Conservation (phyloP, 495 filamentous ascomycete species). For the Gamarada debralockiae region DNA sequence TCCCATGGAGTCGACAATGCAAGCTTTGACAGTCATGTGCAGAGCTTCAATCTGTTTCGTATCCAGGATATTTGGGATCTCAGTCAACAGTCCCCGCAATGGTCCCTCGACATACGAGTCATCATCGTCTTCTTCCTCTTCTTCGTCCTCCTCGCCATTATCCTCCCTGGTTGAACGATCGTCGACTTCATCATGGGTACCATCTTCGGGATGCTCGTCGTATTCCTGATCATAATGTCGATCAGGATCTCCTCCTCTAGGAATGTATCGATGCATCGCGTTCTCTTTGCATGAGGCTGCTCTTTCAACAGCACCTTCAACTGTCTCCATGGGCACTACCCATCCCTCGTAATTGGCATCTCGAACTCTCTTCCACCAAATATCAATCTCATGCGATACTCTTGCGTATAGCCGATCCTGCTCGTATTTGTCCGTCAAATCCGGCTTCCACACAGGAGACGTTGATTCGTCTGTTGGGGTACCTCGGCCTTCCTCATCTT, state of each 20-base stretch:
- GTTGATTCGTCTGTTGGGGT: slow-evolving; percentile 14
- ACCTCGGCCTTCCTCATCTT: neutral
- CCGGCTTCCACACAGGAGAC: slow-evolving; percentile 23
- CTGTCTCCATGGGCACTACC: slow-evolving; percentile 46
- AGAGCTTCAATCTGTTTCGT: slow-evolving; percentile 91
- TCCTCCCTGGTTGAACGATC: slow-evolving; percentile 46
- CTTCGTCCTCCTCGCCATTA: slow-evolving; percentile 57
- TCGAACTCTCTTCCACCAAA: slow-evolving; percentile 51
- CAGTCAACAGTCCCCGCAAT: slow-evolving; percentile 81
- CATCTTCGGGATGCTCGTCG: slow-evolving; percentile 30
- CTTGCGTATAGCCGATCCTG: slow-evolving; percentile 48
- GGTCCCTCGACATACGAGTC: slow-evolving; percentile 78
- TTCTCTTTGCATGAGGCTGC: slow-evolving; percentile 45
- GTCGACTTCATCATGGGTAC: slow-evolving; percentile 56
- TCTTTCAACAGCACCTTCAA: slow-evolving; percentile 45
- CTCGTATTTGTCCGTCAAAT: slow-evolving; percentile 36
- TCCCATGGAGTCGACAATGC: slow-evolving; percentile 69
- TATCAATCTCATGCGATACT: slow-evolving; percentile 53
- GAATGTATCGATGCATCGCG: slow-evolving; percentile 40
- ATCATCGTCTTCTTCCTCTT: slow-evolving; percentile 73
- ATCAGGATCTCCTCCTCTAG: slow-evolving; percentile 29
- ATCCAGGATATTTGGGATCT: slow-evolving; percentile 89
- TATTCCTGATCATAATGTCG: slow-evolving; percentile 44
- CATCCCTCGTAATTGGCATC: slow-evolving; percentile 50
- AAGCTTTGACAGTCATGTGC: slow-evolving; percentile 91